Percentiles rank a stretch among this genome's conserved stretches.
Conservation (phyloP, 371 early-diverging fungal species). For the Cokeromyces recurvatus region DNA sequence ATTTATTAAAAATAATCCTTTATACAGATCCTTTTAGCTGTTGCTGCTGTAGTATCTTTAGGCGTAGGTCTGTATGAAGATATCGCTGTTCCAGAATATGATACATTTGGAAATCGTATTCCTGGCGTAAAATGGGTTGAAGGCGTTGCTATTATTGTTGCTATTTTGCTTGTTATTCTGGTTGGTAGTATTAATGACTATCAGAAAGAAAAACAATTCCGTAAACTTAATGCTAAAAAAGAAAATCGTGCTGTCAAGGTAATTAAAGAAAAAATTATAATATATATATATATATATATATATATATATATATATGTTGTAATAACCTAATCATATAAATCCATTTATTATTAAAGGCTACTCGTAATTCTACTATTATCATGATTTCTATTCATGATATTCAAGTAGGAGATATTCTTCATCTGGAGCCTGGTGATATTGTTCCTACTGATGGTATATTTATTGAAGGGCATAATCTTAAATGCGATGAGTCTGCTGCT, state of each 20-base stretch:
- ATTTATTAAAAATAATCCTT: too few relatives aligned
- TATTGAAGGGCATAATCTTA: constrained; percentile 77
- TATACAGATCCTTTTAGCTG: constrained; percentile 61
- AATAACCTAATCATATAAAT: too few relatives aligned
- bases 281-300: neutral
- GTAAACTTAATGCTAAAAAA: constrained; percentile 76
- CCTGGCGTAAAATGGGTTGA: constrained; percentile 71
- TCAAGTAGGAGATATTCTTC: constrained; percentile 85
- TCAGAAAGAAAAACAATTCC: constrained; percentile 86
- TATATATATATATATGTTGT: neutral
- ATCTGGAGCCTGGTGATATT: constrained; percentile 92
- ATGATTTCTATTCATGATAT: constrained; percentile 81
- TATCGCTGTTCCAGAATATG: constrained; percentile 38
- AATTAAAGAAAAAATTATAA: constrained; percentile 3
- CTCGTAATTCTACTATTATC: constrained; percentile 69
- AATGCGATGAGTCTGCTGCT: constrained; percentile 86
- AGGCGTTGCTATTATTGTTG: constrained; percentile 74
- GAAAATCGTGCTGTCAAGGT: constrained; percentile 75
- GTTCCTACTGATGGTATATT: constrained; percentile 87
- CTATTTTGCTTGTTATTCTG: constrained; percentile 76
- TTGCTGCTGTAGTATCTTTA: constrained; percentile 83
- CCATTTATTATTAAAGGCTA: constrained; percentile 52
- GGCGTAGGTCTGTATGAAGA: constrained; percentile 86
- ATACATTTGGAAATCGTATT: constrained; percentile 22
- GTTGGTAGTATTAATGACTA: constrained; percentile 81